Base-by-base conservation (phyloP, 306 rosid genomes). In the Hippophae rhamnoides region DNA sequence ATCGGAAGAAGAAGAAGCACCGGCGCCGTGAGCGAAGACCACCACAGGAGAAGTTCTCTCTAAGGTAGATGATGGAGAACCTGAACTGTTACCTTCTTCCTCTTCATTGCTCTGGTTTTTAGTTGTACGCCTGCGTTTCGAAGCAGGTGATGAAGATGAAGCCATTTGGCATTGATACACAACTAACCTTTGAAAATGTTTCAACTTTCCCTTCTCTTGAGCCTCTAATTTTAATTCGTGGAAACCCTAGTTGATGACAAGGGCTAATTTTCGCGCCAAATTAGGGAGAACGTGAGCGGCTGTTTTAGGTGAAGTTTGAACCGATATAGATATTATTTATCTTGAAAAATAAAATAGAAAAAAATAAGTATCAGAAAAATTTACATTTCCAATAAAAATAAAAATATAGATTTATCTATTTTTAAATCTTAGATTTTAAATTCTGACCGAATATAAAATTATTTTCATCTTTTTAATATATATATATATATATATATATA, bases 21-120 rank as follows among this genome's bases (percentile, higher is more conserved):
- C 92, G 1, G 97, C 95, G 41, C 96, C 98, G 57, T 85, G 95
- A 76, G 98, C 89, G 64, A 90, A 85, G 72, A 87, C 74, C 18
- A 87, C 94, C 53, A 87, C 90, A 27, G 95, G 95, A 26, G 85
- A 73, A 61, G 64, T 27, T 66, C 68, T 71, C 13, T 64, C 68
- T n/a, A 12, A 54, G 6, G 79, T 25, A 7, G 79, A 58, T 5
- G 76, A 47, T 1, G 79, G 65, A 5, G 71, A 41, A 1, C 52
- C 64, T 46, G 75, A 57, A 61, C 58, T 41, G 65, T 79, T 74
- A 55, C 7, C 40, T 41, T 65, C 57, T 23, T 14, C 38, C 38
- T 31, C 70, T 52, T 61, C 77, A 26, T 70, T 59, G 65, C 57
- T 61, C 71, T 71, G 78, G 64, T 50, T 56, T 31, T 2, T 31